Evolutionary conservation across 2,329 filamentous ascomycete genomes (phyloP).

Genomic region (Colletotrichum trifolii): DNA sequence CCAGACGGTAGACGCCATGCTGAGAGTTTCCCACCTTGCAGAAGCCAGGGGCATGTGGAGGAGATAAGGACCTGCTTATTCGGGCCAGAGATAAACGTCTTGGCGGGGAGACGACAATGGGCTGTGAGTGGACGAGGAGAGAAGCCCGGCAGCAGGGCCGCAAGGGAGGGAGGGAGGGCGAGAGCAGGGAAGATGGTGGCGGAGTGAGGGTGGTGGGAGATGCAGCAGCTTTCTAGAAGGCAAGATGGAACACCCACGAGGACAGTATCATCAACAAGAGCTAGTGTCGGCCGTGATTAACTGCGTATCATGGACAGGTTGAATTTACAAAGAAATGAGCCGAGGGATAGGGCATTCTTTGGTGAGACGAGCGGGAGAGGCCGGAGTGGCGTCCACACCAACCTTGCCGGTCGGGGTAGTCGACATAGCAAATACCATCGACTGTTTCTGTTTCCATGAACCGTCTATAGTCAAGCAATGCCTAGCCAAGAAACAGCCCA

Average conservation of each 20-base stretch:
- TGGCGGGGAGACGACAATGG: constrained; percentile 27
- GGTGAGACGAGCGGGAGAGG: constrained; percentile 24
- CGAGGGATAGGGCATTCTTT: constrained; percentile 25
- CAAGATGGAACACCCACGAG: constrained; percentile 16
- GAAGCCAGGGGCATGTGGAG: constrained; percentile 23
- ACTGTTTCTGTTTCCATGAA: too few species aligned
- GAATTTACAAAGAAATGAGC: neutral
- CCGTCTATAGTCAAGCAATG: constrained; percentile 16
- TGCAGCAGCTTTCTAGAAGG: constrained; percentile 33
- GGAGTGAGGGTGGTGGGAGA: constrained; percentile 14
- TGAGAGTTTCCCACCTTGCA: neutral
- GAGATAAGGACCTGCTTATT: constrained; percentile 37
- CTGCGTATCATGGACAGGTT: neutral
- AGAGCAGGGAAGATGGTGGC: constrained; percentile 32
- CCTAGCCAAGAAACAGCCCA: constrained; percentile 16
- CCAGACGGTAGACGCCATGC: constrained; percentile 15
- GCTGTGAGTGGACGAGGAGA: constrained; percentile 20
- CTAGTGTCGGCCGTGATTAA: constrained; percentile 25
- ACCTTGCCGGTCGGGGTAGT: neutral
- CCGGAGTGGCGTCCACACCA: constrained; percentile 2
- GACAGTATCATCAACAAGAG: constrained; percentile 23
- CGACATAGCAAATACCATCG: too few species aligned
- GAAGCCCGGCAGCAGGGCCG: neutral
- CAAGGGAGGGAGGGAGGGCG: constrained; percentile 5
- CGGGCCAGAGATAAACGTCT: constrained; percentile 36